A percentile compares a stretch with the other conserved stretches of the same genome.
Conservation (phyloP, 164 flowering plant genomes). For the Magnolia sinica region DNA sequence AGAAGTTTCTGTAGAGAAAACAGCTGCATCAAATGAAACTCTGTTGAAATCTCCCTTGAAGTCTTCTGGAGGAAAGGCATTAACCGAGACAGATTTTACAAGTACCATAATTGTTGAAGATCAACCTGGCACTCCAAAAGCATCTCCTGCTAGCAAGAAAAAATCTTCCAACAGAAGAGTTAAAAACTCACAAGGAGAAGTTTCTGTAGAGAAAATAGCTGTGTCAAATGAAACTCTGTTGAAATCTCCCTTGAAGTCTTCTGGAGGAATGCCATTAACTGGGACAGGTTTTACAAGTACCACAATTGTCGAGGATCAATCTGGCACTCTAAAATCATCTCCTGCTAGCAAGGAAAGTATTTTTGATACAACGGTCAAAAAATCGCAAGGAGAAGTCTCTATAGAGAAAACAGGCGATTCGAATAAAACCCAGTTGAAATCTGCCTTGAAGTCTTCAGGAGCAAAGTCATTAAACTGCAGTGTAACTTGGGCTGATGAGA, state of each 20-base stretch:
- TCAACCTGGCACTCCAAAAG: slow-evolving; percentile 41
- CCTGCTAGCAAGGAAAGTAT: slow-evolving; percentile 7
- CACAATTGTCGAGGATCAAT: slow-evolving; percentile 53
- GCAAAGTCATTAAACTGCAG: slow-evolving; percentile 40
- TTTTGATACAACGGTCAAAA: slow-evolving; percentile 16
- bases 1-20: not conserved
- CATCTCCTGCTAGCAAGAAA: slow-evolving; percentile 14
- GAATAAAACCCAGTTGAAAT: slow-evolving; percentile 32
- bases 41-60: not conserved
- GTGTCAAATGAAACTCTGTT: not conserved
- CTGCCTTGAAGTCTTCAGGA: slow-evolving; percentile 59
- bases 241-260: not conserved
- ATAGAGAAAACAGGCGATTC: slow-evolving; percentile 13
- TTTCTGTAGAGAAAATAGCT: not conserved
- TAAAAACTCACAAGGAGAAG: slow-evolving; percentile 20
- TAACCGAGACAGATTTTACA: slow-evolving; percentile 42
- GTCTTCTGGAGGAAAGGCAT: not conserved
- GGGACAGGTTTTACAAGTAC: slow-evolving; percentile 53
- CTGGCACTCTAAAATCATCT: slow-evolving; percentile 34
- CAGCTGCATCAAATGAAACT: not conserved
- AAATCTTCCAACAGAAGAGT: slow-evolving; percentile 13
- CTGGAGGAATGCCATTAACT: slow-evolving; percentile 4
- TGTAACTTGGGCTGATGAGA: slow-evolving; percentile 93
- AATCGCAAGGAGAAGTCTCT: slow-evolving; percentile 14
- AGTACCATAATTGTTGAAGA: slow-evolving; percentile 57